Base-by-base conservation (phyloP, 1,284 basidiomycete genomes). In the Thecaphora frezii region DNA sequence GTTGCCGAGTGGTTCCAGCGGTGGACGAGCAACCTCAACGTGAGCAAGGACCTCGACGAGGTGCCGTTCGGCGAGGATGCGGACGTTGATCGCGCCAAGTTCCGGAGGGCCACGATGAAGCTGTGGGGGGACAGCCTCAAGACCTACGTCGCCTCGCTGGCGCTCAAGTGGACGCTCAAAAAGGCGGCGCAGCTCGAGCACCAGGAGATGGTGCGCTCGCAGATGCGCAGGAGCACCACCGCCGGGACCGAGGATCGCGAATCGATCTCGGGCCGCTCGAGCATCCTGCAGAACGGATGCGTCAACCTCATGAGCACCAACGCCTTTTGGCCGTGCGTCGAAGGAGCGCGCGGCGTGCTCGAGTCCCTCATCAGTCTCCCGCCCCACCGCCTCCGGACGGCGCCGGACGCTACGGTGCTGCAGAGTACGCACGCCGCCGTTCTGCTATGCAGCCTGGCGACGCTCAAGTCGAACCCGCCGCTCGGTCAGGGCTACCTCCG, bases 121-220 rank as follows among this genome's bases (percentile, higher is more conserved):
- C 44, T 66, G 19, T 66, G 59, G 59, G 51, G 58, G 48, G 57
- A 67, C 46, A 60, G 63, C 44, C 53, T 67, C 65, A 63, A 67
- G 54, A 59, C 57, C 5, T 63, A 67, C 36, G 51, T 67, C 7
- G 58, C 65, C 7, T 67, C 59, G 46, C 49, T 63, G 30, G 65
- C 58, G 24, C 59, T 66, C 50, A 66, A 62, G 41, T 62, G 53
- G 38, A 62, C 55, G 25, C 56, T 66, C 30, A 62, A 54, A 28
- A 58, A 66, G 38, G 63, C 58, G 14, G 63, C 63, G 22, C 23
- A 58, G 51, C 58, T 57, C 21, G 63, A 60, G 25, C 63, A 66
- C 25, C 63, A 66, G 33, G 63, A 66, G 50, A 55, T 54, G 9
- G 54, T 61, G n/a, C 63, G 63, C 44, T 54, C 57, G 36, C 63